Percentiles rank a stretch among this genome's conserved stretches.
Conservation (phyloP, 768 basidiomycete genomes). For the Collybiopsis luxurians region DNA sequence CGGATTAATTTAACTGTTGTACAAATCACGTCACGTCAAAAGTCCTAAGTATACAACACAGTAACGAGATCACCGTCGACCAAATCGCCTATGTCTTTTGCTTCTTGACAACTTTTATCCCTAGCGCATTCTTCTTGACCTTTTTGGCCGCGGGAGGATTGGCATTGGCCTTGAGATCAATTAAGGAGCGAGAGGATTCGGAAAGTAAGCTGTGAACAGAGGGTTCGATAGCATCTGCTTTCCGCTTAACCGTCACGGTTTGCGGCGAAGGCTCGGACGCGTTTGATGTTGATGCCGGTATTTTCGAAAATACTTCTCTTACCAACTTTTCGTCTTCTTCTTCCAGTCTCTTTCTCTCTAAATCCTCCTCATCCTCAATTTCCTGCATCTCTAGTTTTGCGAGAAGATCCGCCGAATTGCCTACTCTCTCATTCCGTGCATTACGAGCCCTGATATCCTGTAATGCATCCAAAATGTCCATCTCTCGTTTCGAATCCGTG, state of each 20-base stretch:
- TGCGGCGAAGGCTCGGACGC: neutral
- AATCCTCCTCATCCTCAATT: slow-evolving; percentile 75
- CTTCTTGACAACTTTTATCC: slow-evolving; percentile 48
- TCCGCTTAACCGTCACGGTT: slow-evolving; percentile 54
- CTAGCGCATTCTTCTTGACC: slow-evolving; percentile 39
- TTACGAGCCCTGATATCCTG: slow-evolving; percentile 89
- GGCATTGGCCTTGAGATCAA: slow-evolving; percentile 35
- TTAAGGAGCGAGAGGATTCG: slow-evolving; percentile 37
- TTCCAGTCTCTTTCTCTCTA: slow-evolving; percentile 64
- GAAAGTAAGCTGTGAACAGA: slow-evolving; percentile 49
- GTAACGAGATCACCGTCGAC: too few species aligned
- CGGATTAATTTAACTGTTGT: too few species aligned
- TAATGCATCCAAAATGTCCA: slow-evolving; percentile 96
- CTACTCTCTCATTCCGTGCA: slow-evolving; percentile 84
- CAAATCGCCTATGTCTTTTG: neutral
- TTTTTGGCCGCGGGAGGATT: slow-evolving; percentile 23
- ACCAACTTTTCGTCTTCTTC: slow-evolving; percentile 93
- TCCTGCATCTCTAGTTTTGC: slow-evolving; percentile 65
- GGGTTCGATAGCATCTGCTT: slow-evolving; percentile 56
- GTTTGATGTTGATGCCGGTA: slow-evolving; percentile 21
- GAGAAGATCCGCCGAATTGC: slow-evolving; percentile 67
- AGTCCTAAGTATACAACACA: too few species aligned
- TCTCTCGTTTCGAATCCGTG: slow-evolving; percentile 90
- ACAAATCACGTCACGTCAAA: too few species aligned
- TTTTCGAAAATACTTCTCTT: slow-evolving; percentile 82